A percentile compares a stretch with the other conserved stretches of the same genome.
These are phyloP conservation scores for Stachybotrys elegans DNA, from an alignment of 2,329 filamentous ascomycete species.

Conservation along the genomic window DNA sequence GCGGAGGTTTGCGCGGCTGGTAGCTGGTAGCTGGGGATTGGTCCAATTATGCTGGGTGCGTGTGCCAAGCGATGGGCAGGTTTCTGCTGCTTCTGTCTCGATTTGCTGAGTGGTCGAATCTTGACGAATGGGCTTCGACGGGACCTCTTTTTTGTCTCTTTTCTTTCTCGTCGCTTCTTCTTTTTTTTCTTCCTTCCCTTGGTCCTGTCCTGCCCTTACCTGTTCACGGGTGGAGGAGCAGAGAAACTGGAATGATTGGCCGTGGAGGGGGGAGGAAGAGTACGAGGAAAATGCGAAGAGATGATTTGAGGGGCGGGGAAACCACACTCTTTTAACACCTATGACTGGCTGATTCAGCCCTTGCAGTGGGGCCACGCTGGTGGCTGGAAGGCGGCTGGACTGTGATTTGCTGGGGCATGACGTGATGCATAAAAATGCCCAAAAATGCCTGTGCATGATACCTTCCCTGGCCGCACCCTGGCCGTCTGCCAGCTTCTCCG, in stretches of 20 bases:
- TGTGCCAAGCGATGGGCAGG: too few species aligned
- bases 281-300: slow-evolving; percentile 38
- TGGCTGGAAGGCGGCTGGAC: slow-evolving; percentile 17
- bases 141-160: too few species aligned
- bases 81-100: too few species aligned
- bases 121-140: too few species aligned
- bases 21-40: too few species aligned
- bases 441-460: too few species aligned
- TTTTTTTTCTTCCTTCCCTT: slow-evolving; percentile 12
- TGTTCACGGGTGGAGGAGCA: slow-evolving; percentile 32
- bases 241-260: slow-evolving; percentile 42
- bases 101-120: too few species aligned
- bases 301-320: slow-evolving; percentile 48
- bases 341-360: slow-evolving; percentile 47
- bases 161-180: too few species aligned
- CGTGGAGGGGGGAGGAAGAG: slow-evolving; percentile 33
- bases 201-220: slow-evolving; percentile 3
- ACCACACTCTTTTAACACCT: slow-evolving; percentile 37
- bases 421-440: slow-evolving; percentile 20
- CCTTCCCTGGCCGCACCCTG: too few species aligned
- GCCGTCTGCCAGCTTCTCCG: too few species aligned
- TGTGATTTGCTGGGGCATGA: slow-evolving; percentile 25
- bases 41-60: too few species aligned
- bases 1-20: too few species aligned
- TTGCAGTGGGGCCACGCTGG: slow-evolving; percentile 25